Evolutionary conservation across 768 basidiomycete species (phyloP), one percentile per base, ranked within the genome.

Genomic region (Boletus subcaerulescens): DNA sequence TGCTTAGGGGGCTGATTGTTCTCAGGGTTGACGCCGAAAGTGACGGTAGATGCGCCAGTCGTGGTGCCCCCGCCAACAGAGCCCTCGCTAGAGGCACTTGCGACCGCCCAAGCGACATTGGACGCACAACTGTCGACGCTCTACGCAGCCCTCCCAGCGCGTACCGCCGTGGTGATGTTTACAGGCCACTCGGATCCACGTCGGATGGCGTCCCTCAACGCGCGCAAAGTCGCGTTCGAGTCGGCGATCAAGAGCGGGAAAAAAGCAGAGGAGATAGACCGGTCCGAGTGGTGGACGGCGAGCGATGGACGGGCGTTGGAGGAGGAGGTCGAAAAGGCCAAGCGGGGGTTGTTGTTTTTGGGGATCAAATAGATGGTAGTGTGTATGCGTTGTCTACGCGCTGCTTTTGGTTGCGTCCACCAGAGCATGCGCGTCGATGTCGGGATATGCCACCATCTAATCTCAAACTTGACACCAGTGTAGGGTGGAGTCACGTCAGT

Each of bases 131-230:
- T 98, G 5, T 68, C 71, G 36, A 63, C 72, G 2, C 73, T 98
- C 0, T 85, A 95, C 64, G 73, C 78, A 0, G 68, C 84, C 0
- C 80, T 98, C 0, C 93, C 94, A 0, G 68, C 86, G 3, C 83
- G 86, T 20, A 92, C 94, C 0, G 93, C 93, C 0, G 69, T 98
- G 20, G 72, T 98, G 50, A 76, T 98, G 38, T 85, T 97, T 65
- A 91, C 89, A 0, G 94, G 95, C 1, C 93, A 98, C 65, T 85
- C 86, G 0, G 91, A 97, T 68, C 94, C 95, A 0, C 82, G 91
- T 0, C 74, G 70, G 8, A 93, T 96, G 91, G 76, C 87, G 4
- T 68, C 77, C 24, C 73, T 98, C 20, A 86, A 85, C 60, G 81
- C 80, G 6, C 78, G 86, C 47, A 89, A 92, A 71, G 72, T 69